Evolutionary conservation across 768 basidiomycete genomes (phyloP).

Genomic region (Podaxis sp.): DNA sequence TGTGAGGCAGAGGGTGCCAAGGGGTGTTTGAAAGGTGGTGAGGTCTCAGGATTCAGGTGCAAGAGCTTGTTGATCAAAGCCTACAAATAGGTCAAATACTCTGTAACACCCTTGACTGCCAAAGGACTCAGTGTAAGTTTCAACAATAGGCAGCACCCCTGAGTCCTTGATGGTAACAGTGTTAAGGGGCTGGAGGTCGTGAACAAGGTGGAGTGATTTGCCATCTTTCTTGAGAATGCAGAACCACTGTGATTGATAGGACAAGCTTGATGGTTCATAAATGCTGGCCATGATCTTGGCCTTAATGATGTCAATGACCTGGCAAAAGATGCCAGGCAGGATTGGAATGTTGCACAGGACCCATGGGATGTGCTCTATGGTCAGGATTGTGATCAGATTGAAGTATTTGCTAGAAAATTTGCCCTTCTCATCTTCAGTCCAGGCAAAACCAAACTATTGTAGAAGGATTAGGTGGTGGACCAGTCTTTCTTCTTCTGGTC

Average conservation of each 20-base stretch:
- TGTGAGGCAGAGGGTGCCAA: conserved; percentile 32
- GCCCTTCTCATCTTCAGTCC: conserved; percentile 37
- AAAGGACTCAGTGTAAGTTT: conserved; percentile 34
- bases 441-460: conserved; percentile 38
- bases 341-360: conserved; percentile 30
- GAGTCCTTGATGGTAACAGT: conserved; percentile 34
- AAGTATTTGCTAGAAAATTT: conserved; percentile 33
- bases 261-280: conserved; percentile 37
- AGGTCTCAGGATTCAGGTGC: conserved; percentile 26
- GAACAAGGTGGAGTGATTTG: conserved; percentile 32
- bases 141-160: conserved; percentile 30
- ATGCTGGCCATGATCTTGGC: conserved; percentile 35
- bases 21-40: conserved; percentile 39
- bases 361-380: conserved; percentile 34
- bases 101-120: conserved; percentile 30
- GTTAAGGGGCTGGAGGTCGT: conserved; percentile 39
- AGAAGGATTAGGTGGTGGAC: conserved; percentile 33
- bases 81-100: conserved; percentile 27
- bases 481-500: conserved; percentile 29
- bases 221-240: conserved; percentile 39
- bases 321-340: conserved; percentile 28
- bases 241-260: conserved; percentile 42
- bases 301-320: conserved; percentile 31
- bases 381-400: conserved; percentile 30
- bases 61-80: conserved; percentile 31